phyloP scores from a whole-genome alignment of 192 early-diverging fungal species.

The Paraglomus occultum region DNA sequence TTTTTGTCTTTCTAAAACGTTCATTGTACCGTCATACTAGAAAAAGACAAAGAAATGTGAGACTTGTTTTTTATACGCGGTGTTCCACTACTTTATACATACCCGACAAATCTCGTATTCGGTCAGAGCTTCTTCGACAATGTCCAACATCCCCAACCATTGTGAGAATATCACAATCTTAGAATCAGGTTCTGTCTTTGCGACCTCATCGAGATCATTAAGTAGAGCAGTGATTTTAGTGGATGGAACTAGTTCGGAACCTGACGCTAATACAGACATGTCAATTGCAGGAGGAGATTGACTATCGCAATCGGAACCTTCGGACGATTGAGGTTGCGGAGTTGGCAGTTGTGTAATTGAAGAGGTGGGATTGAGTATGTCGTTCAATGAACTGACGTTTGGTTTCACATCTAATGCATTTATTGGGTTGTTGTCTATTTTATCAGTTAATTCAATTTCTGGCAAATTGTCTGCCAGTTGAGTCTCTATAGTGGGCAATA shows the following conservation, averaged over 20 bases:
- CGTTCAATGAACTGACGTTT: no score
- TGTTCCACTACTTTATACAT: not conserved
- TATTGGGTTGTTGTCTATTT: no score
- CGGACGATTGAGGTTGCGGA: not conserved
- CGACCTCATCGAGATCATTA: constrained; percentile 44
- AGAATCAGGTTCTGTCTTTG: constrained; percentile 44
- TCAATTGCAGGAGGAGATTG: constrained; percentile 20
- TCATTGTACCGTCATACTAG: constrained; percentile 46
- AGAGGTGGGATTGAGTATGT: no score
- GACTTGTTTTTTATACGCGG: no score
- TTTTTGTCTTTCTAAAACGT: constrained; percentile 35
- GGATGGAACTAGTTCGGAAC: constrained; percentile 34
- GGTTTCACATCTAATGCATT: no score
- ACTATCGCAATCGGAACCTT: constrained; percentile 35
- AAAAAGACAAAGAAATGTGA: no score
- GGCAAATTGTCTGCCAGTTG: no score
- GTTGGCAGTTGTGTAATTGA: not conserved
- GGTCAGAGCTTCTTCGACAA: constrained; percentile 50
- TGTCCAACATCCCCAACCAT: constrained; percentile 48
- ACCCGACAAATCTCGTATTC: constrained; percentile 21
- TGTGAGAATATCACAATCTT: constrained; percentile 65
- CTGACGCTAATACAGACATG: not conserved
- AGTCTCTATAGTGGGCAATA: no score
- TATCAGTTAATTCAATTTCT: no score
- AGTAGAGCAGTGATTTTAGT: constrained; percentile 48